phyloP scores from a whole-genome alignment of 768 basidiomycete species.

The Phallus indusiatus region DNA sequence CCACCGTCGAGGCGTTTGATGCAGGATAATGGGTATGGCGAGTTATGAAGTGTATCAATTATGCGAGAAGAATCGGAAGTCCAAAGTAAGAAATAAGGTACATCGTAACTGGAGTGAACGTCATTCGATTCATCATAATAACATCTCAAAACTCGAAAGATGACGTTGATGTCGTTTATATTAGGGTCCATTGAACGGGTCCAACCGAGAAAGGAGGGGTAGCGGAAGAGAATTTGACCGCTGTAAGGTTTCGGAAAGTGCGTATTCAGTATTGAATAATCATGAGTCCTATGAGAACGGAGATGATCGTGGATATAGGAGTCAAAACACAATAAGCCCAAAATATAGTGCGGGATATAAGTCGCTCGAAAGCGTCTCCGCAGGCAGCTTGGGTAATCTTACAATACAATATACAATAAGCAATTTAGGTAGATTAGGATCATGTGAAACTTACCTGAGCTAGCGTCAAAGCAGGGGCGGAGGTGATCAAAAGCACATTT shows the following conservation, averaged over 20 bases:
- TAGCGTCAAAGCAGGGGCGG: conserved; percentile 72
- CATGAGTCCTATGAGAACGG: conserved; percentile 66
- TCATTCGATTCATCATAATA: too few species aligned
- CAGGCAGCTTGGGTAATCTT: conserved; percentile 80
- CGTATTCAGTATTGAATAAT: conserved; percentile 39
- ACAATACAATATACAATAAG: not conserved
- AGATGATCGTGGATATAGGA: conserved; percentile 70
- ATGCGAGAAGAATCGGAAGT: too few species aligned
- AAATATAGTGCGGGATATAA: conserved; percentile 86
- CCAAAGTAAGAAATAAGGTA: too few species aligned
- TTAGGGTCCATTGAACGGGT: too few species aligned
- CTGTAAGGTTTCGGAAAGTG: not conserved
- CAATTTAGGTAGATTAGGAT: conserved; percentile 25
- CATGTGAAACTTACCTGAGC: conserved; percentile 34
- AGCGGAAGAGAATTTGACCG: too few species aligned
- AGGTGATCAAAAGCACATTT: conserved; percentile 70
- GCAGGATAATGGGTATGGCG: too few species aligned
- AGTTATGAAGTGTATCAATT: too few species aligned
- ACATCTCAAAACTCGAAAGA: too few species aligned
- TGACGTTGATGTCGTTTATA: too few species aligned
- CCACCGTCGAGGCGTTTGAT: too few species aligned
- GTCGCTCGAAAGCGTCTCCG: conserved; percentile 83
- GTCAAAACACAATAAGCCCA: conserved; percentile 89
- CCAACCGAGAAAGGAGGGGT: too few species aligned
- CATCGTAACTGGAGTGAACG: too few species aligned